Evolutionary conservation across 192 early-diverging fungal genomes (phyloP).

Genomic region (Radiomyces spectabilis): DNA sequence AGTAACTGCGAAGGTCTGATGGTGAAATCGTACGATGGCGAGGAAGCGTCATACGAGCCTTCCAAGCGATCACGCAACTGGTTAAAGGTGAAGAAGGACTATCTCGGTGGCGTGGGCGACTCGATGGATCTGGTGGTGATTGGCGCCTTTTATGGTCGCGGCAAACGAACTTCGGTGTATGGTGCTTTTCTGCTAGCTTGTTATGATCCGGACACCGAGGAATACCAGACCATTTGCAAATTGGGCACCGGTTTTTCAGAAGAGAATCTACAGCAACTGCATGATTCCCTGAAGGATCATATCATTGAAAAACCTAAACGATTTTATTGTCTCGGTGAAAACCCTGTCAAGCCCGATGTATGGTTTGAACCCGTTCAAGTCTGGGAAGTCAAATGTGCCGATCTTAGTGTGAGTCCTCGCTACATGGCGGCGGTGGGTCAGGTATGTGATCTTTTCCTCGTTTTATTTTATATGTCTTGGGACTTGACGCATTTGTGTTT

Average conservation of each 20-base stretch:
- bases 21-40: constrained; percentile 91
- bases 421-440: constrained; percentile 84
- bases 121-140: constrained; percentile 96
- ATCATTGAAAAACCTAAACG: constrained; percentile 66
- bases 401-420: constrained; percentile 92
- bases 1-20: constrained; percentile 97
- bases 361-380: constrained; percentile 93
- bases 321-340: constrained; percentile 76
- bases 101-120: constrained; percentile 89
- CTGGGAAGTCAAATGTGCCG: constrained; percentile 96
- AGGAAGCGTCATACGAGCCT: constrained; percentile 88
- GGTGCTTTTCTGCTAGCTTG: constrained; percentile 95
- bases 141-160: constrained; percentile 87
- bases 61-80: constrained; percentile 95
- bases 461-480: not conserved
- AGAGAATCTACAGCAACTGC: constrained; percentile 67
- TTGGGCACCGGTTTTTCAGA: constrained; percentile 98
- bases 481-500: not conserved
- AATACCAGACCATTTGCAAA: constrained; percentile 98
- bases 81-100: constrained; percentile 99
- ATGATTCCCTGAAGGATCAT: constrained; percentile 65
- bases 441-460: constrained; percentile 7
- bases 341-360: constrained; percentile 80
- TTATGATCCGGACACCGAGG: constrained; percentile 90
- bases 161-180: constrained; percentile 95